A percentile compares a stretch with the other conserved stretches of the same genome.
Conservation (phyloP, 169 alveolate species). For the Ichthyophthirius multifiliis region DNA sequence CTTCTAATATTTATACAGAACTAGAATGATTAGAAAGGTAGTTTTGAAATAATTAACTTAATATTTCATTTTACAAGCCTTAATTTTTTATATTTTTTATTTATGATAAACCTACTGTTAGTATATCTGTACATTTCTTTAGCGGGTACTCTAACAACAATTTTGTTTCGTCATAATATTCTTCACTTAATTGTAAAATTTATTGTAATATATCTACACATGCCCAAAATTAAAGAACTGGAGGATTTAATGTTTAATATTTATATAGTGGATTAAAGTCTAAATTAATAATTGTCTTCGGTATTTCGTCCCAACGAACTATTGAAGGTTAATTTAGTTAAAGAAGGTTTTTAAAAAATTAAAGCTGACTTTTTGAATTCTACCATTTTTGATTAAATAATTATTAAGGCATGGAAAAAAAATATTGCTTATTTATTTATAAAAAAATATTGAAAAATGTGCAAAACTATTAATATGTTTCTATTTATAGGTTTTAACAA, state of each 20-base stretch:
- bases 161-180: constrained; percentile 49
- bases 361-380: constrained; percentile 8
- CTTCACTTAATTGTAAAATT: constrained; percentile 56
- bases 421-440: too few relatives aligned
- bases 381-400: constrained; percentile 16
- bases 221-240: constrained; percentile 61
- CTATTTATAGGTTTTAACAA: too few relatives aligned
- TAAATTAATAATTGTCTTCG: not conserved
- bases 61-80: constrained; percentile 68
- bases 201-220: constrained; percentile 60
- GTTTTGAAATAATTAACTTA: constrained; percentile 62
- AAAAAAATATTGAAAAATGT: too few relatives aligned
- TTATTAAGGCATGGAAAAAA: not conserved
- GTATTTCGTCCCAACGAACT: not conserved
- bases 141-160: constrained; percentile 74
- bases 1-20: constrained; percentile 70
- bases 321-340: constrained; percentile 1
- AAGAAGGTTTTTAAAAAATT: not conserved
- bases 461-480: too few relatives aligned
- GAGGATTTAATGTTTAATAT: constrained; percentile 35
- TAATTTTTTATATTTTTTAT: constrained; percentile 46
- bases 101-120: constrained; percentile 61
- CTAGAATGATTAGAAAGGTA: constrained; percentile 76
- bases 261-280: constrained; percentile 18
- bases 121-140: constrained; percentile 66